These are phyloP conservation scores for Sequoia sempervirens DNA, from an alignment of 75 land plant genomes.

Conservation along the genomic window DNA sequence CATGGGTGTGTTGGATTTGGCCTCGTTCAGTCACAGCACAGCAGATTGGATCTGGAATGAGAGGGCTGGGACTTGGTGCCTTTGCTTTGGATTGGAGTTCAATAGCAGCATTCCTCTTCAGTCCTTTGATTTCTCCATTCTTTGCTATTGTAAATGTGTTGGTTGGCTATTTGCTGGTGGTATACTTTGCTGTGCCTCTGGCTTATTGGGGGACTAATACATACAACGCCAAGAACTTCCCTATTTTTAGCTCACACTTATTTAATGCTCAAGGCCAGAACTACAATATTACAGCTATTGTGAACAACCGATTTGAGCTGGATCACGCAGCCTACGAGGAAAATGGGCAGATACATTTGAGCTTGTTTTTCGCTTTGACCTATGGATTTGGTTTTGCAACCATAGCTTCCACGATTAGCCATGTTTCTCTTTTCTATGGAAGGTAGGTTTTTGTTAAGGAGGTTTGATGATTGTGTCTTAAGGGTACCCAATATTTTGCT, in stretches of 20 bases:
- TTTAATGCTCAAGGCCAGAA: slow-evolving; percentile 44
- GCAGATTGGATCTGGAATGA: slow-evolving; percentile 75
- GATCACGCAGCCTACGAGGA: slow-evolving; percentile 36
- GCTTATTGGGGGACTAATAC: slow-evolving; percentile 54
- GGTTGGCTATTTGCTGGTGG: slow-evolving; percentile 42
- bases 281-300: slow-evolving; percentile 56
- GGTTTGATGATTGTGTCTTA: not conserved
- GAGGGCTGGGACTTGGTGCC: slow-evolving; percentile 71
- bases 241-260: slow-evolving; percentile 57
- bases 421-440: no score
- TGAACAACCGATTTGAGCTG: slow-evolving; percentile 63
- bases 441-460: slow-evolving; percentile 7
- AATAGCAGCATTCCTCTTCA: slow-evolving; percentile 60
- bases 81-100: slow-evolving; percentile 67
- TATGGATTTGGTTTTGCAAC: slow-evolving; percentile 33
- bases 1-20: slow-evolving; percentile 66
- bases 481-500: not conserved
- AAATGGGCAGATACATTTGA: slow-evolving; percentile 55
- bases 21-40: slow-evolving; percentile 26
- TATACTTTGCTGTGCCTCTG: slow-evolving; percentile 51
- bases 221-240: slow-evolving; percentile 61
- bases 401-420: no score
- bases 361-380: slow-evolving; percentile 69
- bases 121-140: slow-evolving; percentile 71
- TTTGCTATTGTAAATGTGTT: slow-evolving; percentile 65